Base-by-base conservation (phyloP, 495 filamentous ascomycete genomes). In the Darksidea phi region DNA sequence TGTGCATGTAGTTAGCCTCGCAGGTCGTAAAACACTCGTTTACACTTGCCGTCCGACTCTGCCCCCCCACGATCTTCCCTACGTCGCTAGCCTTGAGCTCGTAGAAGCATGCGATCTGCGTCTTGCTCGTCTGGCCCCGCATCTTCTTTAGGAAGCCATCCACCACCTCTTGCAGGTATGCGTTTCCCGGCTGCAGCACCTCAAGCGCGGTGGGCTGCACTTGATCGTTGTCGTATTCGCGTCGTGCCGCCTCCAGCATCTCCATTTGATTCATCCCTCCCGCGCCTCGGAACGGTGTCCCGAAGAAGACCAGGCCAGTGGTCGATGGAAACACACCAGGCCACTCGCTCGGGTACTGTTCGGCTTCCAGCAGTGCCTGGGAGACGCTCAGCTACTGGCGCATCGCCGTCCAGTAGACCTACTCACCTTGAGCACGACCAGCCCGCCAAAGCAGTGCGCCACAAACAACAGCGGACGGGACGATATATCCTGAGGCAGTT, bases 61-160 rank as follows among this genome's bases (percentile, higher is more conserved):
- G 13, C 32, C 20, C 41, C n/a, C 45, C 56, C 21, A 59, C 45
- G 48, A 61, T 61, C 51, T 34, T 47, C 15, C 59, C 59, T 13
- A 61, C 41, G 20, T 61, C 48, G 49, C 59, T 61, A 13, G 59
- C 10, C 37, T 61, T 61, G 10, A 61, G 59, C 59, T 61, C 59
- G 34, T 47, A 61, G 50, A 61, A 61, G 42, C 59, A 61, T 12
- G 50, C 42, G 48, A 61, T 25, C 28, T 48, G 24, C 12, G 56
- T 36, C 47, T 59, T 51, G 45, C 51, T 59, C 45, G 42, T 43
- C 46, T 51, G 52, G 12, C n/a, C 28, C 25, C 60, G 52, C 54
- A 36, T 63, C 47, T 49, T 49, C 46, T 52, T 51, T 11, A 28
- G 17, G 43, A 63, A 63, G n/a, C 50, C n/a, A 36, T 57, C 60